Percentiles rank a stretch among this genome's conserved stretches.
Evolutionary conservation across 2,329 filamentous ascomycete genomes (phyloP).

Genomic region (Pseudocercospora cruenta): DNA sequence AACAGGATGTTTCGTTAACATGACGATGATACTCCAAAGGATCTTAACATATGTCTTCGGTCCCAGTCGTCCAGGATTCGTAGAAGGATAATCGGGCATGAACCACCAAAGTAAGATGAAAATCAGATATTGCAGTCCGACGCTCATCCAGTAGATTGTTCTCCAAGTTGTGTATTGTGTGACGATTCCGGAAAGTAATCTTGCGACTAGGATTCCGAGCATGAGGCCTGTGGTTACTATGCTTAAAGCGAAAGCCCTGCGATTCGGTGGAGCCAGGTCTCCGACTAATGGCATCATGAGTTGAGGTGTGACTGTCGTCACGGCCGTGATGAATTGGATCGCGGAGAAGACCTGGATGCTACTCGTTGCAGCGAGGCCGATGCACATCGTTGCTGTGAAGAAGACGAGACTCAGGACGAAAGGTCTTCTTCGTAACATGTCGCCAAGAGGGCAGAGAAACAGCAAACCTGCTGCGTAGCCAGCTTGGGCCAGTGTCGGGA

Average conservation of each 20-base stretch:
- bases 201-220: constrained; percentile 74
- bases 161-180: constrained; percentile 76
- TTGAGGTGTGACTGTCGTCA: constrained; percentile 77
- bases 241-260: constrained; percentile 70
- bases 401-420: constrained; percentile 68
- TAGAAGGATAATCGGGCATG: constrained; percentile 80
- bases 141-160: constrained; percentile 76
- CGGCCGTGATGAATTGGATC: constrained; percentile 72
- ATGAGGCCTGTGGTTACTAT: constrained; percentile 76
- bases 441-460: constrained; percentile 75
- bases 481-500: constrained; percentile 77
- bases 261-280: constrained; percentile 71
- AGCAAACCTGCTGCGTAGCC: constrained; percentile 76
- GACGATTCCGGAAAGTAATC: constrained; percentile 74
- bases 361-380: constrained; percentile 71
- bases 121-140: constrained; percentile 71
- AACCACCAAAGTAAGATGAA: constrained; percentile 68
- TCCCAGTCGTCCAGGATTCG: constrained; percentile 58
- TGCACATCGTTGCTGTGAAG: constrained; percentile 68
- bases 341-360: constrained; percentile 67
- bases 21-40: constrained; percentile 65
- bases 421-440: constrained; percentile 66
- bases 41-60: constrained; percentile 68
- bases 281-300: constrained; percentile 79
- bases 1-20: constrained; percentile 68